Evolutionary conservation across 2,329 filamentous ascomycete genomes (phyloP).

Genomic region (Phoma sp.): DNA sequence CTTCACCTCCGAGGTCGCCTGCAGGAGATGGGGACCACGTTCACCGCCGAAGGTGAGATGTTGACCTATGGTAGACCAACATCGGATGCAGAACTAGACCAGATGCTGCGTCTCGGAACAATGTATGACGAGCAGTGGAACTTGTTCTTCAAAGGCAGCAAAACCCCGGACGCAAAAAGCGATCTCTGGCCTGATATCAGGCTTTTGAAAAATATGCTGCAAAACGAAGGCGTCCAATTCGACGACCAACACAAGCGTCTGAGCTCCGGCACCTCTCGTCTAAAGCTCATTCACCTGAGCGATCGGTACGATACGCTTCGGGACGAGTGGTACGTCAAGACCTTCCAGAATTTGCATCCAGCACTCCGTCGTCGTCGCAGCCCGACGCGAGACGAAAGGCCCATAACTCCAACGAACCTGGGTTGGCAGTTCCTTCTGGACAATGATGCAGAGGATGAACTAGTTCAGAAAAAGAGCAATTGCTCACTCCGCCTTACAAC

Average conservation of each 20-base stretch:
- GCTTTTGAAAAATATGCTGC: slow-evolving; percentile 10
- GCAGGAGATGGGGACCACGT: slow-evolving; percentile 16
- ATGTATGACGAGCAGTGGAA: slow-evolving; percentile 21
- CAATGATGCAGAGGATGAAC: not conserved
- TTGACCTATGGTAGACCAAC: slow-evolving; percentile 17
- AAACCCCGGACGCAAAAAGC: not conserved
- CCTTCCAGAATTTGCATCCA: not conserved
- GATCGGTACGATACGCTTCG: not conserved
- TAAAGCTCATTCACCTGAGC: slow-evolving; percentile 3
- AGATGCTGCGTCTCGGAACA: slow-evolving; percentile 16
- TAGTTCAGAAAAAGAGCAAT: not conserved
- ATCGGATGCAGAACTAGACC: slow-evolving; percentile 4
- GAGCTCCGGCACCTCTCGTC: not conserved
- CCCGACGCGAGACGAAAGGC: not conserved
- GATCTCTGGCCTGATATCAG: slow-evolving; percentile 7
- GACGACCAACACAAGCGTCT: slow-evolving; percentile 10
- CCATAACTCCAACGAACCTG: not conserved
- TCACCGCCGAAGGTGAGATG: slow-evolving; percentile 14
- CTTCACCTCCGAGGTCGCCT: slow-evolving; percentile 10
- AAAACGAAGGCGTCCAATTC: slow-evolving; percentile 18
- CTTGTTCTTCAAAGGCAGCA: slow-evolving; percentile 1
- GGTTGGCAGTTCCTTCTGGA: not conserved
- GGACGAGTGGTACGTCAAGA: not conserved
- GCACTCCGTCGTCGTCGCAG: not conserved
- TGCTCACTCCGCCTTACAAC: not conserved